phyloP scores from a whole-genome alignment of 148 eudicot genomes.

The Rhododendron ferrugineum region DNA sequence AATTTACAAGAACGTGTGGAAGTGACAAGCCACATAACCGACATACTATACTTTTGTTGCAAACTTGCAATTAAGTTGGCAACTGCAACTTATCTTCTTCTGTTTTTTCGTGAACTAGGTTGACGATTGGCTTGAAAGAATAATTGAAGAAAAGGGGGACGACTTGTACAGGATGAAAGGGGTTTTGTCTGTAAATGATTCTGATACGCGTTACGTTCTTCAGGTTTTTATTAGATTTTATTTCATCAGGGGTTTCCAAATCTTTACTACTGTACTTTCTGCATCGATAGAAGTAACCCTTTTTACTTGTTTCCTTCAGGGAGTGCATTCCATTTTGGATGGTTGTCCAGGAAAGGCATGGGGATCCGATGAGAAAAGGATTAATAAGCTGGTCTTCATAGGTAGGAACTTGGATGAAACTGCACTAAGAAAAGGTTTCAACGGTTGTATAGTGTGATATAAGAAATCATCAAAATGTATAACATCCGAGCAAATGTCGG shows the following conservation, averaged over 20 bases:
- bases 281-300: background rate
- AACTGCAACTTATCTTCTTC: background rate
- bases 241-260: background rate
- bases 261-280: too few species aligned
- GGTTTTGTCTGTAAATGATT: constrained; percentile 59
- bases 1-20: background rate
- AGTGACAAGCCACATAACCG: background rate
- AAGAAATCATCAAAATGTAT: background rate
- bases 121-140: constrained; percentile 94
- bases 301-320: constrained; percentile 37
- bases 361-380: constrained; percentile 74
- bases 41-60: background rate
- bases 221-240: constrained; percentile 44
- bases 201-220: constrained; percentile 67
- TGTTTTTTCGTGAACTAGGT: constrained; percentile 35
- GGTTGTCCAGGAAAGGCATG: constrained; percentile 89
- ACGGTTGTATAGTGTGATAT: constrained; percentile 59
- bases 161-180: constrained; percentile 92
- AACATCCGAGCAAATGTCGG: background rate
- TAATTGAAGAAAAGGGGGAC: constrained; percentile 84
- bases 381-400: constrained; percentile 78
- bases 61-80: background rate
- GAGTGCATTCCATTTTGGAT: constrained; percentile 78
- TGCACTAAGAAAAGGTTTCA: constrained; percentile 72
- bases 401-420: constrained; percentile 84